A percentile compares a stretch with the other conserved stretches of the same genome.
Conservation (phyloP, 1,284 basidiomycete genomes). For the Sphaerobolus stellatus region DNA sequence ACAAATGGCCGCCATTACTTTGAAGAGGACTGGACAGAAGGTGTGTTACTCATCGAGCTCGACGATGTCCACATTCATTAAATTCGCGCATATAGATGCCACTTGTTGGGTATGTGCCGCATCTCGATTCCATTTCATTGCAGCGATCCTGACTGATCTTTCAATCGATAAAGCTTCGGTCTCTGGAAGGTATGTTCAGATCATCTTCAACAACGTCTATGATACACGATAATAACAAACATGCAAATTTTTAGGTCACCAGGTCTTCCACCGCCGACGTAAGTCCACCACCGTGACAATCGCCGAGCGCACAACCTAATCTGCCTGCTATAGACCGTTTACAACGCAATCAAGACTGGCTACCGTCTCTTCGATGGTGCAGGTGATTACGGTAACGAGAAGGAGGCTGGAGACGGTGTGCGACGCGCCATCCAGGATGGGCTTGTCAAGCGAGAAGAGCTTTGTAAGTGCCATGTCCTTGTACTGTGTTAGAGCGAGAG, state of each 20-base stretch:
- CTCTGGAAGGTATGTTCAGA: conserved; percentile 58
- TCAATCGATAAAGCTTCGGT: conserved; percentile 50
- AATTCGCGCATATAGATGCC: conserved; percentile 49
- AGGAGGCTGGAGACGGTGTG: conserved; percentile 38
- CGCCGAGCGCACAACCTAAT: not conserved
- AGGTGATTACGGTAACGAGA: conserved; percentile 41
- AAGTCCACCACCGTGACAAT: conserved; percentile 18
- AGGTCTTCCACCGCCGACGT: conserved; percentile 60
- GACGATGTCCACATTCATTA: conserved; percentile 14
- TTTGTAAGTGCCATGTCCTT: conserved; percentile 22
- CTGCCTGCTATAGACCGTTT: conserved; percentile 29
- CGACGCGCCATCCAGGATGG: conserved; percentile 38
- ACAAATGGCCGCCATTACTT: conserved; percentile 45
- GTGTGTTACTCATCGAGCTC: conserved; percentile 29
- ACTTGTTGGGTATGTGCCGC: conserved; percentile 50
- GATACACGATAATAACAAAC: not conserved
- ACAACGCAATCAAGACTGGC: conserved; percentile 42
- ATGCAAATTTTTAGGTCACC: conserved; percentile 43
- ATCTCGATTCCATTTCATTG: conserved; percentile 4
- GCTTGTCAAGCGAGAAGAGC: conserved; percentile 40
- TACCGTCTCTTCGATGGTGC: conserved; percentile 44
- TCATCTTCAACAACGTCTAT: conserved; percentile 8
- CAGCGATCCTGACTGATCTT: conserved; percentile 6
- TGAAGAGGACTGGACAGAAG: conserved; percentile 63
- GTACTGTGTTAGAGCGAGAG: not conserved